These are phyloP conservation scores for Fusarium sp. DNA, from an alignment of 2,329 filamentous ascomycete species.

Conservation along the genomic window DNA sequence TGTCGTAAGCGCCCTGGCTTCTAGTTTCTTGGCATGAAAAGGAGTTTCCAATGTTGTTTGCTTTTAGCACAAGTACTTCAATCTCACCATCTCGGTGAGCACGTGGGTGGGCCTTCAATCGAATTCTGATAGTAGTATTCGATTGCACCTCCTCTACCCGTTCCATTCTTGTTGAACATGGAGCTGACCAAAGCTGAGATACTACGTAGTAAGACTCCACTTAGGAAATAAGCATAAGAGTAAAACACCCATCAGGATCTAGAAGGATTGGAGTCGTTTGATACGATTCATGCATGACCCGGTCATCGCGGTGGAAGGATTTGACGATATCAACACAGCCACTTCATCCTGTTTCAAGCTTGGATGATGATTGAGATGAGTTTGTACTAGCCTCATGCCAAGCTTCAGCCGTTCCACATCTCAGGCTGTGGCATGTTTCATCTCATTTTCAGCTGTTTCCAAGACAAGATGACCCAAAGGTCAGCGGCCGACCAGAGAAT, in stretches of 20 bases:
- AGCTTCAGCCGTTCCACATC: neutral
- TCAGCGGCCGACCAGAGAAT: neutral
- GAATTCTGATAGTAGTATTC: neutral
- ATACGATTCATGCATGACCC: neutral
- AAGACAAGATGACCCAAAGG: neutral
- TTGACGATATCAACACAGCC: neutral
- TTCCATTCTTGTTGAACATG: no score
- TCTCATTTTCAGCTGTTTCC: neutral
- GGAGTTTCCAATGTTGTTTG: neutral
- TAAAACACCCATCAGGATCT: neutral
- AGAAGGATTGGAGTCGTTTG: neutral
- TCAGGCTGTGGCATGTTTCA: neutral
- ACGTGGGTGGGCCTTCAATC: no score
- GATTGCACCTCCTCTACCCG: neutral
- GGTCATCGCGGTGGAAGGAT: neutral
- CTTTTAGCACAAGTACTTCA: no score
- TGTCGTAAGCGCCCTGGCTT: neutral
- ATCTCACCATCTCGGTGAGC: neutral
- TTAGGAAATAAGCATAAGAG: neutral
- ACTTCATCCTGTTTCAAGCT: neutral
- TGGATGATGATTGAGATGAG: neutral
- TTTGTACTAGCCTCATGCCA: neutral
- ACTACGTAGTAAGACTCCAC: neutral
- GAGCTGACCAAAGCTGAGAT: neutral
- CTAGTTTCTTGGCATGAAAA: slow-evolving; percentile 14